These are phyloP conservation scores for Fusarium odoratissimum DNA, from an alignment of 2,329 filamentous ascomycete genomes.

Conservation along the genomic window DNA sequence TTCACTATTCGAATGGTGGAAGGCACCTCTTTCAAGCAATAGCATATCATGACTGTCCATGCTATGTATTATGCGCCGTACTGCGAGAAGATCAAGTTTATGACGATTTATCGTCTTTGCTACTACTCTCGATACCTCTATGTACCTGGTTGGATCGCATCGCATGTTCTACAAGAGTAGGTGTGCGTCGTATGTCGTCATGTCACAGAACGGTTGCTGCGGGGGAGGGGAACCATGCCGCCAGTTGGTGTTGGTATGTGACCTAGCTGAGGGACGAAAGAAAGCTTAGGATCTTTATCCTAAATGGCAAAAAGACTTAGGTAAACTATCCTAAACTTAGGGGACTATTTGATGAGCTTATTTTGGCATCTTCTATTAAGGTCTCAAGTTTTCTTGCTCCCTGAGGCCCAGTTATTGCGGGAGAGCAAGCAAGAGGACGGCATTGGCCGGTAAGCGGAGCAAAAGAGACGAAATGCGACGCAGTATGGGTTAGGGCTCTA, in stretches of 20 bases:
- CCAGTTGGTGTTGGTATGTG: slow-evolving; percentile 25
- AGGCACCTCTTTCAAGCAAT: slow-evolving; percentile 5
- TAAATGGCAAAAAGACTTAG: background rate
- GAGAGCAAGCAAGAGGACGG: slow-evolving; percentile 7
- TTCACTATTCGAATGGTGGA: background rate
- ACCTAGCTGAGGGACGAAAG: background rate
- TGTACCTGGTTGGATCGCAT: background rate
- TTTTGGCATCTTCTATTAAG: background rate
- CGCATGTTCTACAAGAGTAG: slow-evolving; percentile 1
- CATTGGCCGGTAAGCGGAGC: slow-evolving; percentile 22
- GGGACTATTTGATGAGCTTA: background rate
- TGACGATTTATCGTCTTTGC: background rate
- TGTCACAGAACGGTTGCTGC: slow-evolving; percentile 34
- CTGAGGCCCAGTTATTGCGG: background rate
- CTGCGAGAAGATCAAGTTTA: slow-evolving; percentile 1
- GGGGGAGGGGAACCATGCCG: slow-evolving; percentile 35
- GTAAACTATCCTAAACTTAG: background rate
- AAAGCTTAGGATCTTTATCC: background rate
- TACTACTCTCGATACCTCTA: background rate
- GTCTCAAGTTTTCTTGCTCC: background rate
- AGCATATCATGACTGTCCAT: background rate
- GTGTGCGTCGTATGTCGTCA: slow-evolving; percentile 44
- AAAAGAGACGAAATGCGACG: slow-evolving; percentile 16
- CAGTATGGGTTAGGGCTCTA: slow-evolving; percentile 3
- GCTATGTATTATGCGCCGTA: background rate